Percentiles rank a stretch among this genome's conserved stretches.
Conservation (phyloP, 352 stramenopile genomes). For the Plasmopara halstedii region DNA sequence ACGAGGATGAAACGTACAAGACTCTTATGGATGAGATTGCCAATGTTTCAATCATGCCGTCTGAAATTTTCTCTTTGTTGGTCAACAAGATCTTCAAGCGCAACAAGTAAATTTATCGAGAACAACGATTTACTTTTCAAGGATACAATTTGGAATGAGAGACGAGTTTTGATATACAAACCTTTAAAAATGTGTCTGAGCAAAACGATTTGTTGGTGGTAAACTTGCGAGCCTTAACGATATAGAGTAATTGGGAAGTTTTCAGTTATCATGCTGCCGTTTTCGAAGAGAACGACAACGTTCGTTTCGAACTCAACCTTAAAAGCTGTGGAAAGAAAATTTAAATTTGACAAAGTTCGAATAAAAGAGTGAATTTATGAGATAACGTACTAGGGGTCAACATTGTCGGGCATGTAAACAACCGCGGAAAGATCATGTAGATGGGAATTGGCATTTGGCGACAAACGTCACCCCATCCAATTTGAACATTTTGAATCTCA, state of each 20-base stretch:
- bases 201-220: too few species aligned
- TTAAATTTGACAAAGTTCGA: not conserved
- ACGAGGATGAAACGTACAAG: conserved; percentile 91
- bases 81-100: conserved; percentile 97
- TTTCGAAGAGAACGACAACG: conserved; percentile 88
- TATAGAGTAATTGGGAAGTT: conserved; percentile 86
- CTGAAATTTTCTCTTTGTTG: conserved; percentile 90
- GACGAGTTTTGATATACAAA: too few species aligned
- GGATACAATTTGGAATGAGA: too few species aligned
- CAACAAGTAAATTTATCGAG: conserved; percentile 78
- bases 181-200: too few species aligned
- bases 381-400: conserved; percentile 45
- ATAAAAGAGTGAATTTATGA: not conserved
- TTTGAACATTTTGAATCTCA: conserved; percentile 93
- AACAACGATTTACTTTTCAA: not conserved
- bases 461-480: conserved; percentile 87
- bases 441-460: conserved; percentile 87
- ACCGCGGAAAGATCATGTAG: conserved; percentile 91
- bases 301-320: conserved; percentile 91
- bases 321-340: conserved; percentile 40
- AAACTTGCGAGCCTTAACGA: too few species aligned
- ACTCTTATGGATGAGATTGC: conserved; percentile 75
- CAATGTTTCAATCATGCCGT: conserved; percentile 79
- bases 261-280: conserved; percentile 88
- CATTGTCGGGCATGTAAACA: conserved; percentile 91